Percentiles rank a stretch among this genome's conserved stretches.
phyloP scores from a whole-genome alignment of 139 green algal species.

The Closterium sp. region DNA sequence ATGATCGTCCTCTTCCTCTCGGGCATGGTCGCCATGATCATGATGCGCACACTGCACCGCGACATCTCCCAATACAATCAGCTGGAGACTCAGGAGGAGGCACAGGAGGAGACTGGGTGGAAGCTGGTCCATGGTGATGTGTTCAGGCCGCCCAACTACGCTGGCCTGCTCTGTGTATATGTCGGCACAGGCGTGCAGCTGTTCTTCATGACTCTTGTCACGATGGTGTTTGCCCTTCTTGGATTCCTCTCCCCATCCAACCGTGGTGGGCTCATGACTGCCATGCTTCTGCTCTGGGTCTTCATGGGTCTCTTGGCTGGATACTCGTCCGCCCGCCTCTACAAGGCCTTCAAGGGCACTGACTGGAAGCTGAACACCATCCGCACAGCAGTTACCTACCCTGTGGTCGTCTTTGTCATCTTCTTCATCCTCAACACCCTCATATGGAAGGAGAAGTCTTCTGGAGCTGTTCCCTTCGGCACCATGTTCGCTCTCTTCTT shows the following conservation, averaged over 20 bases:
- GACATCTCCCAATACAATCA: constrained; percentile 98
- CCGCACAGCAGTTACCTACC: constrained; percentile 89
- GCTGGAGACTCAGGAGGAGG: constrained; percentile 87
- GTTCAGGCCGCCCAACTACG: constrained; percentile 78
- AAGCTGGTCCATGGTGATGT: constrained; percentile 99
- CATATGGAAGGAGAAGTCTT: constrained; percentile 89
- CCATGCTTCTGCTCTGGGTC: constrained; percentile 94
- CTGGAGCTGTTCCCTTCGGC: constrained; percentile 90
- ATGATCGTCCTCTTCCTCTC: constrained; percentile 99
- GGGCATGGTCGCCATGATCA: constrained; percentile 99
- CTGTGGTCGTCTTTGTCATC: constrained; percentile 81
- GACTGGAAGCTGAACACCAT: constrained; percentile 91
- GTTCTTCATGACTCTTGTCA: constrained; percentile 86
- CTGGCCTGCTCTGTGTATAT: constrained; percentile 80
- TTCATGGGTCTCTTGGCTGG: constrained; percentile 95
- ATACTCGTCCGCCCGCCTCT: constrained; percentile 88
- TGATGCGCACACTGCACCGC: constrained; percentile 89
- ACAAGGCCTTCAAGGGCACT: constrained; percentile 85
- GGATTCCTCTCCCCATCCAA: constrained; percentile 98
- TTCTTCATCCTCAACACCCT: constrained; percentile 93
- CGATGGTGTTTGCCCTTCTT: constrained; percentile 93
- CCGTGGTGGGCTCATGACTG: constrained; percentile 95
- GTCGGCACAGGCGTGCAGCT: constrained; percentile 94
- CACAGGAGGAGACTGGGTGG: constrained; percentile 93
- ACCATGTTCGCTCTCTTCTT: constrained; percentile 94